phyloP scores from a whole-genome alignment of 148 eudicot genomes.

The Spergularia marina region DNA sequence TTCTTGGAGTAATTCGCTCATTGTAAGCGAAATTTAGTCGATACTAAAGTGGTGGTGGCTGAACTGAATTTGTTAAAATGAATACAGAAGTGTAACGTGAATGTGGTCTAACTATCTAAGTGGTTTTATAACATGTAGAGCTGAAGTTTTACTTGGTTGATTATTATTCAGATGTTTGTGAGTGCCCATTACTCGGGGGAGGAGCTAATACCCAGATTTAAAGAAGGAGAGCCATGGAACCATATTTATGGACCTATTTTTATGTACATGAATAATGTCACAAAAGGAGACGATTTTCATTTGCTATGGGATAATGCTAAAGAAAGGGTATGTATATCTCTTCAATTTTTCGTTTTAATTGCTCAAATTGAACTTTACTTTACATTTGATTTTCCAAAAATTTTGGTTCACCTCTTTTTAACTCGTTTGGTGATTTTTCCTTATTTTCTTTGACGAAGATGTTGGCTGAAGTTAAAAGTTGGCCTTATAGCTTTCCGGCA shows the following conservation, averaged over 20 bases:
- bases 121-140: too few species aligned
- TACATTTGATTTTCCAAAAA: too few species aligned
- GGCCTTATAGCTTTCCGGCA: conserved; percentile 84
- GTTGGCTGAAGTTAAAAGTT: conserved; percentile 50
- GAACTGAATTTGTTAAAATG: too few species aligned
- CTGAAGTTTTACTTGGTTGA: not conserved
- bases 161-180: conserved; percentile 46
- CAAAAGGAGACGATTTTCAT: conserved; percentile 24
- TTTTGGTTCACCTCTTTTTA: not conserved
- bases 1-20: too few species aligned
- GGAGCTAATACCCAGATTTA: conserved; percentile 40
- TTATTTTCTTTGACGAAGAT: conserved; percentile 34
- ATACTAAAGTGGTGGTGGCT: too few species aligned
- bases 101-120: too few species aligned
- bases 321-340: conserved; percentile 29
- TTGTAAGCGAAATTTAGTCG: too few species aligned
- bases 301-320: conserved; percentile 61
- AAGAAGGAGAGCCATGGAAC: conserved; percentile 53
- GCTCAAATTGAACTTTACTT: too few species aligned
- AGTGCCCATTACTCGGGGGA: conserved; percentile 63
- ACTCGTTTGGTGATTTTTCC: not conserved
- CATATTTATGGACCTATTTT: conserved; percentile 61
- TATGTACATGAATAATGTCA: conserved; percentile 44
- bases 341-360: not conserved
- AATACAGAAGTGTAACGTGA: not conserved